Base-by-base conservation (phyloP, 805 yeast genomes). In the Wickerhamia fluorescens region DNA sequence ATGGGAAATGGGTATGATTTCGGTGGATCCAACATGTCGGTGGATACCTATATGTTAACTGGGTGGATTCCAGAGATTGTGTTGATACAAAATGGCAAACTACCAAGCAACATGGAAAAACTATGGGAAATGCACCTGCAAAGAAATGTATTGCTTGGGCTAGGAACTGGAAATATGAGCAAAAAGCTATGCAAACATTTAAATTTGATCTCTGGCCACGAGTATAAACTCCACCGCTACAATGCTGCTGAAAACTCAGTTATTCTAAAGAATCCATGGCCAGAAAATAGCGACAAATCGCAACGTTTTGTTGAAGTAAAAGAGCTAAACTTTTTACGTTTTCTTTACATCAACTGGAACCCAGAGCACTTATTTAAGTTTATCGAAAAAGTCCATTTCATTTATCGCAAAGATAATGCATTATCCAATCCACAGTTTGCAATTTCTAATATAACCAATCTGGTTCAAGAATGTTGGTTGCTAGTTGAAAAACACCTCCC, bases 1-100 rank as follows among this genome's bases (percentile, higher is more conserved):
- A 51, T 66, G 53, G 73, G 75, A 1, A 55, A 59, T 3, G 80
- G 85, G 3, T 79, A 79, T 41, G 58, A 59, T n/a, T 71, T 75
- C 26, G 44, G 49, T 1, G 96, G 96, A 0, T 84, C 95, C 0
- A 84, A 86, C 47, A 73, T 83, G 44, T 80, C 81, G 2, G 58
- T 67, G 9, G 95, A 83, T 44, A 68, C 82, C 0, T 83, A 58
- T 41, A 52, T 74, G 23, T 40, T 87, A 3, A 62, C 76, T 2
- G 86, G 88, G 1, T 86, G 82, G 78, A 48, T 79, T 5, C 95
- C 95, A 0, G 87, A 83, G 34, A 47, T 57, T 1, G 47, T 60
- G 6, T 44, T 57, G 6, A 49, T 68, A 4, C 9, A 18, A 18
- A 47, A 55, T 13, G 40, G 52, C 58, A 50, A 15, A 24, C 34